Base-by-base conservation (phyloP, 2,329 filamentous ascomycete genomes). In the Monosporascus cannonballus region DNA sequence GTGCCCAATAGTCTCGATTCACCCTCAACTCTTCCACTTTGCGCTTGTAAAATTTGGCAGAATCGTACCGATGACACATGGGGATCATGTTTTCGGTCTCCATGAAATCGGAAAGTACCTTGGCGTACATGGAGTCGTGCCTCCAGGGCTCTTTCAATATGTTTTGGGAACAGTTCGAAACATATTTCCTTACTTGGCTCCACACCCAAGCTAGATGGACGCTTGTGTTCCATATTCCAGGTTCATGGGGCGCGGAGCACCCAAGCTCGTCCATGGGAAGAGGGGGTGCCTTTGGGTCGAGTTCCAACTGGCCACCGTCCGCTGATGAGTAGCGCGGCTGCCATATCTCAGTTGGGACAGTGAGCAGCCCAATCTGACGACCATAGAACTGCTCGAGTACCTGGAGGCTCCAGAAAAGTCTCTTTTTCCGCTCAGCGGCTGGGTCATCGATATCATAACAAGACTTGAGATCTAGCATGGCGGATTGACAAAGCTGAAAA, bases 341-440 rank as follows among this genome's bases (percentile, higher is more conserved):
- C 61, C 74, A 67, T 1, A 71, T 69, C 4, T 76, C 74, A 0
- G 69, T 71, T 0, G 74, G 69, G 0, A 71, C 60, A 38, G 70
- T 73, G 22, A 77, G 56, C 0, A 76, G 67, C 1, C 74, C 73
- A 4, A 67, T 70, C 45, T 77, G 75, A 7, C 73, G 70, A 1
- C 76, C 76, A 42, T 79, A 78, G 0, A 69, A 73, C 48, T 78
- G 76, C 50, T 79, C 75, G 0, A 79, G 70, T 2, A 76, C 60
- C 49, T 79, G 74, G 0, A 79, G 64, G 50, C 75, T 79, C 76
- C 76, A 79, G 34, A 79, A 79, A 0, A 79, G 63, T 3, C 74
- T 62, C 58, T 73, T 77, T 59, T 78, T 78, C 9, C 76, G 70
- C 50, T 79, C 73, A 0, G 63, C 57, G 1, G 57, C 59, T 0